phyloP scores from a whole-genome alignment of 148 eudicot species.

The Silene uniflora region DNA sequence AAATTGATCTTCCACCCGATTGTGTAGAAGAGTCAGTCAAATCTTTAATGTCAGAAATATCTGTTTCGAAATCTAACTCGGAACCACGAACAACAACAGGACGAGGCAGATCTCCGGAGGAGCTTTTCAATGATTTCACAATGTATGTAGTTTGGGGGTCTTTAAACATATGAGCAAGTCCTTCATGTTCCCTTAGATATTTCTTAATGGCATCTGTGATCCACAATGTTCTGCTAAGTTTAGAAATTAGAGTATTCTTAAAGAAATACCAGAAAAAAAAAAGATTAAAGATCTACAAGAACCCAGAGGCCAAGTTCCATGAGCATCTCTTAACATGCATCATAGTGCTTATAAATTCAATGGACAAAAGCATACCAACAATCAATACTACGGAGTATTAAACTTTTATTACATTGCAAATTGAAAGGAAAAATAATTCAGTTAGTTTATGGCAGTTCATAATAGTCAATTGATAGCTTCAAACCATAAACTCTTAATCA shows the following conservation, averaged over 20 bases:
- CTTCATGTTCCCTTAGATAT: slow-evolving; percentile 45
- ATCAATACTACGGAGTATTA: no score
- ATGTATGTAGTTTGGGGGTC: slow-evolving; percentile 62
- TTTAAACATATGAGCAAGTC: slow-evolving; percentile 48
- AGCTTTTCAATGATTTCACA: slow-evolving; percentile 37
- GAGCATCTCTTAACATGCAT: no score
- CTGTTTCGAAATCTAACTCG: slow-evolving; percentile 44
- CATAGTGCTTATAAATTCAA: no score
- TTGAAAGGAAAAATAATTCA: no score
- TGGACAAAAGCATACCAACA: no score
- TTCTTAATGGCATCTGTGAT: slow-evolving; percentile 51
- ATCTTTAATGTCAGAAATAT: slow-evolving; percentile 34
- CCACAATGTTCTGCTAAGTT: slow-evolving; percentile 14
- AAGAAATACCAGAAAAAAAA: background rate
- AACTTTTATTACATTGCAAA: no score
- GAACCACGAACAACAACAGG: slow-evolving; percentile 58
- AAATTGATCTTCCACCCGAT: slow-evolving; percentile 32
- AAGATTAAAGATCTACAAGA: no score
- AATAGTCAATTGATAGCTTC: no score
- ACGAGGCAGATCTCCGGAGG: slow-evolving; percentile 35
- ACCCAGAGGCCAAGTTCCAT: no score
- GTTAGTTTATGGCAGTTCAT: no score
- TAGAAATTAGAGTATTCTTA: slow-evolving; percentile 8
- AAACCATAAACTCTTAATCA: no score
- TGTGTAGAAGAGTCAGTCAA: slow-evolving; percentile 24